Evolutionary conservation across 2,329 filamentous ascomycete genomes (phyloP), one percentile per base, ranked within the genome.

Genomic region (Alternaria incomplexa): DNA sequence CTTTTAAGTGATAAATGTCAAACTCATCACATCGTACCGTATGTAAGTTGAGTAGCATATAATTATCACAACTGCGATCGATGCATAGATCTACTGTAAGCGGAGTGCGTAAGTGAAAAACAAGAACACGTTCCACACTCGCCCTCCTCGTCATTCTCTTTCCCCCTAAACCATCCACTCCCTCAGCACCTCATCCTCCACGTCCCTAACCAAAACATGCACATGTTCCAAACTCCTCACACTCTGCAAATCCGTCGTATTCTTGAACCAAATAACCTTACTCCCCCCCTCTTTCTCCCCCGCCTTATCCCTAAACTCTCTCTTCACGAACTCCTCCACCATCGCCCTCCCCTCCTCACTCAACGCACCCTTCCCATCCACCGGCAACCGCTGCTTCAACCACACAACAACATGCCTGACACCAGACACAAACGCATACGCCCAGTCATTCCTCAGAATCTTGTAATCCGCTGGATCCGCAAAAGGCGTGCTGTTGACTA

Each of bases 131-230:
- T 4, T 32, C 30, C 30, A 32, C 30, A 32, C 13, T 32, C 30
- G 13, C 30, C 30, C 6, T 32, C 30, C 3, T 15, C 13, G 12
- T 4, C 30, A 4, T 32, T 15, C 3, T 8, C 30, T 15, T 15
- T 8, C 13, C 30, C 30, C n/a, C 11, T 58, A 59, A 28, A 32
- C 43, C 52, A 63, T 53, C 67, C 67, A 71, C 46, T 55, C 45
- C 44, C 62, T 58, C 65, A 77, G 55, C 3, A 76, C 64, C 22
- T 70, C 84, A 17, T 94, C 71, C 87, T 91, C 73, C 88, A 92
- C 68, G 86, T 93, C 47, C 89, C 90, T 63, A 86, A 89, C 65
- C 88, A 90, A 23, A 88, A 96, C 51, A 93, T 97, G 77, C 86
- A 91, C 58, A 88, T 89, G 6, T 91, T 93, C 77, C 91, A 93